A percentile compares a stretch with the other conserved stretches of the same genome.
Conservation (phyloP, 208 protist genomes). For the Crithidia mellificae region DNA sequence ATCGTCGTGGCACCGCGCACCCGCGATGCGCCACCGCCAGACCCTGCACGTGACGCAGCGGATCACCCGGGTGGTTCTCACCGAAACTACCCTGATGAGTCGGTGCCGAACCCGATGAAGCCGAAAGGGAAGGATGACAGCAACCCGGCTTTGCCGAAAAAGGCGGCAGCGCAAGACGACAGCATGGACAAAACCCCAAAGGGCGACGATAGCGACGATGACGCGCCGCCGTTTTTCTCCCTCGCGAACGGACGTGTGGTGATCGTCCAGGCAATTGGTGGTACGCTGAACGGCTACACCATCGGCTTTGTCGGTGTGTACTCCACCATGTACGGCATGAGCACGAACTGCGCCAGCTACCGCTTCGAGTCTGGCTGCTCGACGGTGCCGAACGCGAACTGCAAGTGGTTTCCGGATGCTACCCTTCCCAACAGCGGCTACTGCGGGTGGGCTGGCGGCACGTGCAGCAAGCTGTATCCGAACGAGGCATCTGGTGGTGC, state of each 20-base stretch:
- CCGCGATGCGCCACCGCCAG: too few relatives aligned
- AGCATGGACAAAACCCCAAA: background rate
- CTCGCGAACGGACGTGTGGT: slow-evolving; percentile 55
- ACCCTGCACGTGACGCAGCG: too few relatives aligned
- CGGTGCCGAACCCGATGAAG: too few relatives aligned
- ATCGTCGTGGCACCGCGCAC: too few relatives aligned
- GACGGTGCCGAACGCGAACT: slow-evolving; percentile 55
- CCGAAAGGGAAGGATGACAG: too few relatives aligned
- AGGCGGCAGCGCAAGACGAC: too few relatives aligned
- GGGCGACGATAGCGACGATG: slow-evolving; percentile 14
- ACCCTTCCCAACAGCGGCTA: background rate
- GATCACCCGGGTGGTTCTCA: too few relatives aligned
- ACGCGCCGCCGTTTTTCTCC: slow-evolving; percentile 31
- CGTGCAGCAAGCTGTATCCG: slow-evolving; percentile 34
- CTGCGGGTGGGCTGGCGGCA: slow-evolving; percentile 48
- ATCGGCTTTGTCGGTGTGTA: slow-evolving; percentile 83
- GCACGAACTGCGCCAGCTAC: slow-evolving; percentile 63
- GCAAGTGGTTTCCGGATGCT: slow-evolving; percentile 39
- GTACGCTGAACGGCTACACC: slow-evolving; percentile 64
- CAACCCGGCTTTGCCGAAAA: too few relatives aligned
- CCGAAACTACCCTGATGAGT: too few relatives aligned
- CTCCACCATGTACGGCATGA: slow-evolving; percentile 53
- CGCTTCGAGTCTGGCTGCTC: slow-evolving; percentile 32
- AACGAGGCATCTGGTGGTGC: slow-evolving; percentile 4
- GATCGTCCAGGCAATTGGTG: slow-evolving; percentile 49